phyloP scores from a whole-genome alignment of 2,329 filamentous ascomycete genomes.

The Aaosphaeria pasadenensis region DNA sequence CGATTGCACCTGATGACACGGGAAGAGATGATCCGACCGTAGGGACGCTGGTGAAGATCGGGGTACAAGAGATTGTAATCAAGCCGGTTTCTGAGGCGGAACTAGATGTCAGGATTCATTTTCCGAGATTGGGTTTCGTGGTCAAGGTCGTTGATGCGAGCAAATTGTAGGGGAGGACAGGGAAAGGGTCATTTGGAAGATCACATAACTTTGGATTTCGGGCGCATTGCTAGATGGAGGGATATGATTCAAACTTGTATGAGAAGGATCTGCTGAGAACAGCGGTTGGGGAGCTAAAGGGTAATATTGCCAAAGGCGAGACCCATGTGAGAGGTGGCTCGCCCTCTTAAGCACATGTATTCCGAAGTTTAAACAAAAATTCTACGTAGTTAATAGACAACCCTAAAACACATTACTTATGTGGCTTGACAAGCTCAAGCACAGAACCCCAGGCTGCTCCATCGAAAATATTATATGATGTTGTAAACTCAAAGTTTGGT shows the following conservation, averaged over 20 bases:
- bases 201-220: background rate
- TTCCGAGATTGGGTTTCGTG: conserved; percentile 40
- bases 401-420: no score
- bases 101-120: conserved; percentile 38
- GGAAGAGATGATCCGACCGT: conserved; percentile 37
- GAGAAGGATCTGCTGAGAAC: background rate
- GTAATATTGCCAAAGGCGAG: background rate
- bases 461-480: background rate
- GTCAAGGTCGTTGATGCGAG: conserved; percentile 17
- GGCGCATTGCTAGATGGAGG: background rate
- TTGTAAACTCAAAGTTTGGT: background rate
- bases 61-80: conserved; percentile 41
- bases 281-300: background rate
- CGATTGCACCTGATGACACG: conserved; percentile 40
- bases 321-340: background rate
- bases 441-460: background rate
- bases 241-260: background rate
- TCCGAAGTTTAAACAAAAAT: no score
- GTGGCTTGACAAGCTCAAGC: background rate
- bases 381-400: no score
- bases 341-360: no score
- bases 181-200: background rate
- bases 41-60: conserved; percentile 33
- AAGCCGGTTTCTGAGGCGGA: conserved; percentile 27
- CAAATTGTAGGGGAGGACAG: conserved; percentile 5